Percentiles rank a stretch among this genome's conserved stretches.
phyloP scores from a whole-genome alignment of 2,329 filamentous ascomycete species.

The Trichoderma polysporum region DNA sequence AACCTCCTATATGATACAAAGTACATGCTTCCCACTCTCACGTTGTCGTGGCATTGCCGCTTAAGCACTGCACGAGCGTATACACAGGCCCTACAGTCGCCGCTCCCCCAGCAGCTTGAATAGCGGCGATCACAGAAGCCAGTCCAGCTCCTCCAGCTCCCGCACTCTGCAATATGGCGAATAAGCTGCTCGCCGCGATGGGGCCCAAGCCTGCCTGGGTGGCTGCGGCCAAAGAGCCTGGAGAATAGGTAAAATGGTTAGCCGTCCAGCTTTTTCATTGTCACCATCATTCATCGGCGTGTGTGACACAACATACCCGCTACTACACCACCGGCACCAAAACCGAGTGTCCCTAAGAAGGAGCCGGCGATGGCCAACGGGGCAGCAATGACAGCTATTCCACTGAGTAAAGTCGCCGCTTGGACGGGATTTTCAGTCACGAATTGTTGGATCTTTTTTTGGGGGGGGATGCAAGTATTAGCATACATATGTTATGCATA shows the following conservation, averaged over 20 bases:
- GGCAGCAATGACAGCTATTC: neutral
- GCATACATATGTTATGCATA: neutral
- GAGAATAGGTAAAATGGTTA: neutral
- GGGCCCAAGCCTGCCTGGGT: slow-evolving; percentile 25
- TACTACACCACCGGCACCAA: neutral
- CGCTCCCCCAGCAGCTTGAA: neutral
- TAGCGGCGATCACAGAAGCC: slow-evolving; percentile 19
- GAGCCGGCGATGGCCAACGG: neutral
- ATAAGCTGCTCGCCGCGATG: slow-evolving; percentile 26
- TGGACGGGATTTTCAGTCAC: neutral
- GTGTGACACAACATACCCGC: neutral
- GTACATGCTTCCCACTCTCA: neutral
- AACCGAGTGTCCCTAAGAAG: slow-evolving; percentile 7
- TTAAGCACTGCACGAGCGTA: neutral
- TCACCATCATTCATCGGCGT: neutral
- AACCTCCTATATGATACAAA: neutral
- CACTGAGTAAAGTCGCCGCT: neutral
- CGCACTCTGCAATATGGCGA: slow-evolving; percentile 35
- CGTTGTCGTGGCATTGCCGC: neutral
- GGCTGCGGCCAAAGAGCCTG: neutral
- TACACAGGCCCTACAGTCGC: neutral
- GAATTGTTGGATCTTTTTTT: neutral
- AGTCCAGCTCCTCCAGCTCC: slow-evolving; percentile 30
- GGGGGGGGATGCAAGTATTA: neutral
- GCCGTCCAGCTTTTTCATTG: neutral